These are phyloP conservation scores for Tetrapisispora fleetii DNA, from an alignment of 805 yeast genomes.

Conservation along the genomic window DNA sequence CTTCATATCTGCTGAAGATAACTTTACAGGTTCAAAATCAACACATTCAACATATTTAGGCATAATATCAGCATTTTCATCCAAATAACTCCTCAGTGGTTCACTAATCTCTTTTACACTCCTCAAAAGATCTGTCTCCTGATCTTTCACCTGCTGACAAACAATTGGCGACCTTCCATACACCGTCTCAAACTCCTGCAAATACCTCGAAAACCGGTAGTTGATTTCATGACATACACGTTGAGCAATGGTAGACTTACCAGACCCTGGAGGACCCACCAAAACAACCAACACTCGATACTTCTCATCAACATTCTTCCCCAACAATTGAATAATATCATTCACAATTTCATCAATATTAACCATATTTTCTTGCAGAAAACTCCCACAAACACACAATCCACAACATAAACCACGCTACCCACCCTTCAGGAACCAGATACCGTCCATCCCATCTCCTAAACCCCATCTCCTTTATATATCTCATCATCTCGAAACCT, in stretches of 20 bases:
- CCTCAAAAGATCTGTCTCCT: not conserved
- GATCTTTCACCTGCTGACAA: not conserved
- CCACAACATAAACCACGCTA: too few relatives aligned
- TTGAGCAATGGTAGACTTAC: constrained; percentile 61
- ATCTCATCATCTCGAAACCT: too few relatives aligned
- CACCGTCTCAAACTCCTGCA: not conserved
- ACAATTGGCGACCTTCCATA: not conserved
- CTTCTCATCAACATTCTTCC: constrained; percentile 14
- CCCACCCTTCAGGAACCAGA: too few relatives aligned
- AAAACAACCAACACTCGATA: constrained; percentile 48
- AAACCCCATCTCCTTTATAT: not conserved
- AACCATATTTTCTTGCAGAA: constrained; percentile 16
- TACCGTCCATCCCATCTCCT: not conserved
- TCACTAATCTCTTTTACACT: not conserved
- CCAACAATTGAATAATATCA: constrained; percentile 24
- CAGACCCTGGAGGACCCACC: constrained; percentile 80
- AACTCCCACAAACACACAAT: not conserved
- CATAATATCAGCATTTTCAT: constrained; percentile 9
- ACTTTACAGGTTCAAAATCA: constrained; percentile 15
- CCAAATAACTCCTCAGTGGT: constrained; percentile 5
- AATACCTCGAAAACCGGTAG: constrained; percentile 12
- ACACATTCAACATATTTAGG: constrained; percentile 17
- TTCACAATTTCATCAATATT: constrained; percentile 25
- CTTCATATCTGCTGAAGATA: constrained; percentile 11
- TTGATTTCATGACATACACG: constrained; percentile 37